These are phyloP conservation scores for Fusarium austroafricanum DNA, from an alignment of 2,329 filamentous ascomycete species.

Conservation along the genomic window DNA sequence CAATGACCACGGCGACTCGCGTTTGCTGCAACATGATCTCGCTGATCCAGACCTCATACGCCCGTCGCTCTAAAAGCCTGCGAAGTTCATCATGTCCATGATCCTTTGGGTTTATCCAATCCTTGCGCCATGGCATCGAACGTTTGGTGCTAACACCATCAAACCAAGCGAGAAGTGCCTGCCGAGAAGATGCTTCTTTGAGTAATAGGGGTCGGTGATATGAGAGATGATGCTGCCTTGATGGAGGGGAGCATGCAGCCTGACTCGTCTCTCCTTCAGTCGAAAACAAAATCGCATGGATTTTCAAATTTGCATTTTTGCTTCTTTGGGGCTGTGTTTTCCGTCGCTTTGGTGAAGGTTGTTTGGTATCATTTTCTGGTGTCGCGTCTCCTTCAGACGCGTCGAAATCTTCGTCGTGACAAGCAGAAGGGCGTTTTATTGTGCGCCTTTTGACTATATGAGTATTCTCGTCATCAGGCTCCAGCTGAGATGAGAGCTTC, in stretches of 20 bases:
- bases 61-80: slow-evolving; percentile 61
- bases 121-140: slow-evolving; percentile 70
- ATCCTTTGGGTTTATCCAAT: slow-evolving; percentile 62
- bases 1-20: slow-evolving; percentile 69
- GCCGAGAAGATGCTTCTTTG: slow-evolving; percentile 49
- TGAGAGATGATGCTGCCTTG: slow-evolving; percentile 50
- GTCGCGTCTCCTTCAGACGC: slow-evolving; percentile 42
- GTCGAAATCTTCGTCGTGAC: slow-evolving; percentile 36
- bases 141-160: slow-evolving; percentile 59
- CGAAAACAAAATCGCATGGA: slow-evolving; percentile 37
- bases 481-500: slow-evolving; percentile 37
- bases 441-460: background rate
- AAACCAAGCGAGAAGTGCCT: slow-evolving; percentile 63
- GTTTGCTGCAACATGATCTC: slow-evolving; percentile 77
- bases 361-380: slow-evolving; percentile 27
- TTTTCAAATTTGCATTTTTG: slow-evolving; percentile 19
- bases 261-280: background rate
- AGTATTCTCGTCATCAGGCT: slow-evolving; percentile 18
- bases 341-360: slow-evolving; percentile 37
- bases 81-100: slow-evolving; percentile 52
- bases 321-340: slow-evolving; percentile 34
- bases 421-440: slow-evolving; percentile 29
- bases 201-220: slow-evolving; percentile 66
- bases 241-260: slow-evolving; percentile 31
- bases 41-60: slow-evolving; percentile 75